Conservation (phyloP, 768 basidiomycete genomes). For the Rhizopogon sp. region DNA sequence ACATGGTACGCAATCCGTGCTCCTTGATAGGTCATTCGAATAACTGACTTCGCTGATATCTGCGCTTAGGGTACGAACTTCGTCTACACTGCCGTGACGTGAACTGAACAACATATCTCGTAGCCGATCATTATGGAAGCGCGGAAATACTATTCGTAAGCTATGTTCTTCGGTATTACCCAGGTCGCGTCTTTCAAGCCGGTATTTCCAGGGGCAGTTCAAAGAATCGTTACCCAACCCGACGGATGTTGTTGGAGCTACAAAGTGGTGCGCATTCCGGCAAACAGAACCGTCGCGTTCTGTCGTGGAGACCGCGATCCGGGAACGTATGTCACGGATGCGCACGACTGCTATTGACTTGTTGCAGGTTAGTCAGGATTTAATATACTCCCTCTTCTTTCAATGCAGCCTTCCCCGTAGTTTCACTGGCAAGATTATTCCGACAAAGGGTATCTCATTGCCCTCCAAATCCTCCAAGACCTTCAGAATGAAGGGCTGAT, state of each 20-base stretch:
- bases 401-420: conserved; percentile 29
- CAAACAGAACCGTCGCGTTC: conserved; percentile 43
- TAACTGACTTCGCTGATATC: conserved; percentile 1
- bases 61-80: conserved; percentile 20
- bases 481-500: conserved; percentile 59
- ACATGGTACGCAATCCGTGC: conserved; percentile 46
- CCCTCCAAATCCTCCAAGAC: conserved; percentile 48
- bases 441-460: conserved; percentile 42
- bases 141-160: conserved; percentile 78
- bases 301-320: conserved; percentile 57
- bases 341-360: conserved; percentile 56
- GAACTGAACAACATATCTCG: conserved; percentile 1
- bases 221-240: conserved; percentile 38
- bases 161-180: conserved; percentile 5
- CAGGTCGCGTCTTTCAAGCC: not conserved
- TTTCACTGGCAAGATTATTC: conserved; percentile 78
- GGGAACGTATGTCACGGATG: conserved; percentile 70
- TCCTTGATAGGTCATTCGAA: conserved; percentile 5
- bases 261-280: conserved; percentile 84
- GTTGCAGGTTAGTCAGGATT: conserved; percentile 50
- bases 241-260: conserved; percentile 58
- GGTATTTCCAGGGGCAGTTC: conserved; percentile 59
- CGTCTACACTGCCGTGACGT: not conserved
- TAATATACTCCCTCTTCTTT: not conserved
- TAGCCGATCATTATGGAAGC: conserved; percentile 86